These are phyloP conservation scores for Linum trigynum DNA, from an alignment of 345 rosid species.

Conservation along the genomic window DNA sequence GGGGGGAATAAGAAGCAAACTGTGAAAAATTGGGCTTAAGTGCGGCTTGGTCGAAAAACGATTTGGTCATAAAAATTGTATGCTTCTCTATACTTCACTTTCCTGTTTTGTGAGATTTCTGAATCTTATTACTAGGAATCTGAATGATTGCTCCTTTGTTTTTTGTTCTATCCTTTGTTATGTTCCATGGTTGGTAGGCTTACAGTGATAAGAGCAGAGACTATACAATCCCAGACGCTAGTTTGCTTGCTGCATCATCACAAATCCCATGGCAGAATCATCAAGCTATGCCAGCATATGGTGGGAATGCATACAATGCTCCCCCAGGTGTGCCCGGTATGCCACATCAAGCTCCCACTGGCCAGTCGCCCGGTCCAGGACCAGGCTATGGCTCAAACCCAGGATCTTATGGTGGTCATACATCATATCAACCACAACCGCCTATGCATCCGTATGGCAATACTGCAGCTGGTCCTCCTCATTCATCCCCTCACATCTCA, in stretches of 20 bases:
- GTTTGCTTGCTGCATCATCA: slow-evolving; percentile 40
- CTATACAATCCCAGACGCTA: slow-evolving; percentile 63
- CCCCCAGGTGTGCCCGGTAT: slow-evolving; percentile 21
- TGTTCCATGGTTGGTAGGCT: slow-evolving; percentile 34
- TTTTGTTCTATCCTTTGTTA: too few relatives aligned
- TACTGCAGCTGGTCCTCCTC: slow-evolving; percentile 28
- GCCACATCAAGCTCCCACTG: slow-evolving; percentile 21
- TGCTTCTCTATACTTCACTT: slow-evolving; percentile 38
- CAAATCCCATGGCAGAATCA: slow-evolving; percentile 50
- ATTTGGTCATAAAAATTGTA: slow-evolving; percentile 31
- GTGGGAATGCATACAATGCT: slow-evolving; percentile 26
- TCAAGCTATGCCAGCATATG: slow-evolving; percentile 36
- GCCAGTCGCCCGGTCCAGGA: slow-evolving; percentile 3
- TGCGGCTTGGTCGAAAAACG: slow-evolving; percentile 30
- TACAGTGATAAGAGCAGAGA: slow-evolving; percentile 95
- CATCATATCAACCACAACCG: slow-evolving; percentile 19
- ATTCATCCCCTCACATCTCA: background rate
- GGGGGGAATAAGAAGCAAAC: slow-evolving; percentile 26
- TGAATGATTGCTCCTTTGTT: too few relatives aligned
- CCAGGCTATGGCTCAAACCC: slow-evolving; percentile 22
- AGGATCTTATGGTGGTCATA: slow-evolving; percentile 29
- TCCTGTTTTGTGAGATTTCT: slow-evolving; percentile 7
- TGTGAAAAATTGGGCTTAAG: slow-evolving; percentile 29
- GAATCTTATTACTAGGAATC: background rate
- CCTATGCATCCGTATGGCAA: slow-evolving; percentile 23